Evolutionary conservation across 805 yeast species (phyloP).

Genomic region (Starmerella potacharoeniae): DNA sequence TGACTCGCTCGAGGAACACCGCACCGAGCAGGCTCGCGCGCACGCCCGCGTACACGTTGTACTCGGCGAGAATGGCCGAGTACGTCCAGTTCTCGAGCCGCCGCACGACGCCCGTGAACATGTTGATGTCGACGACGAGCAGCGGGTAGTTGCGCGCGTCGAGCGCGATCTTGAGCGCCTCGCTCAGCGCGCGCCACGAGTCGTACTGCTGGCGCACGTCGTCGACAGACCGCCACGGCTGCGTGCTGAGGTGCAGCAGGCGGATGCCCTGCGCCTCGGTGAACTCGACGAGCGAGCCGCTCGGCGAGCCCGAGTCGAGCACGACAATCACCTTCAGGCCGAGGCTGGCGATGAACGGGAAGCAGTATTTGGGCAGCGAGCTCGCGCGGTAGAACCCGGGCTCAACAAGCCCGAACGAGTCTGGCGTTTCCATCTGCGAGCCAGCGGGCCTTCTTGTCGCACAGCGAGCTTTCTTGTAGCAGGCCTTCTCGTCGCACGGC

Average conservation of each 20-base stretch:
- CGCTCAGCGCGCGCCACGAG: constrained; percentile 37
- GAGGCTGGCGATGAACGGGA: constrained; percentile 68
- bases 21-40: constrained; percentile 56
- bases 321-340: constrained; percentile 56
- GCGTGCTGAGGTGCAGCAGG: constrained; percentile 29
- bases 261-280: constrained; percentile 36
- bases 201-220: constrained; percentile 9
- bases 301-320: constrained; percentile 77
- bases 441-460: not conserved
- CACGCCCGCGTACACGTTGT: constrained; percentile 56
- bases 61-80: constrained; percentile 74
- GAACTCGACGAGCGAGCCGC: constrained; percentile 55
- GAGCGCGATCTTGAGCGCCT: constrained; percentile 54
- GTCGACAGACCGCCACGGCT: constrained; percentile 30
- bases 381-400: constrained; percentile 77
- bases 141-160: constrained; percentile 54
- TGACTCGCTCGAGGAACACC: constrained; percentile 64
- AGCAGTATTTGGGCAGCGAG: constrained; percentile 15
- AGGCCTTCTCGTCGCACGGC: too few relatives aligned
- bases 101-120: constrained; percentile 70
- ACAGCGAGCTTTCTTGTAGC: too few relatives aligned
- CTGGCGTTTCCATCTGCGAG: constrained; percentile 40
- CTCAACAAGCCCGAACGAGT: constrained; percentile 84
- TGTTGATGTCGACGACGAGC: constrained; percentile 65
- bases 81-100: constrained; percentile 82